phyloP scores from a whole-genome alignment of 164 flowering plant genomes.

The Macadamia integrifolia region DNA sequence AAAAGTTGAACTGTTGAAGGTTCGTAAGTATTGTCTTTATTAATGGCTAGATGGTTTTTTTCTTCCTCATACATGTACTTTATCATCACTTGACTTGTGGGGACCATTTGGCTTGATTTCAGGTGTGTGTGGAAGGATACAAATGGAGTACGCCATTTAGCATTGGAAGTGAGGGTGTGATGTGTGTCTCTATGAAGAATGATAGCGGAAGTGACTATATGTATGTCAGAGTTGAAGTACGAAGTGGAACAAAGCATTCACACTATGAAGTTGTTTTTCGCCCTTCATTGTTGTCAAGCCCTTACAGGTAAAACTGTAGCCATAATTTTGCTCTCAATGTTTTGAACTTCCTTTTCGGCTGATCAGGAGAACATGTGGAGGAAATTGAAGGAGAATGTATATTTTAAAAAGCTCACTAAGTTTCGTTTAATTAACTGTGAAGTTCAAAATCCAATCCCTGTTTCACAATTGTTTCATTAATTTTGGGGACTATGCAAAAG shows the following conservation, averaged over 20 bases:
- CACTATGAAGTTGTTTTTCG: slow-evolving; percentile 88
- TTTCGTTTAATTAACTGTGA: no score
- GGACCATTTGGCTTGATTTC: slow-evolving; percentile 8
- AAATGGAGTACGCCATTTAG: slow-evolving; percentile 90
- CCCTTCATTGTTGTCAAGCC: slow-evolving; percentile 64
- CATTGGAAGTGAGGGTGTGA: slow-evolving; percentile 67
- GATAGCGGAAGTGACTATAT: slow-evolving; percentile 32
- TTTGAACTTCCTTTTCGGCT: background rate
- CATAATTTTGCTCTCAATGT: background rate
- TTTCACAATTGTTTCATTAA: background rate
- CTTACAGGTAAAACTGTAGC: slow-evolving; percentile 62
- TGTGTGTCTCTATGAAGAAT: slow-evolving; percentile 56
- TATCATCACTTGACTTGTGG: background rate
- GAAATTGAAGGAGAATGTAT: background rate
- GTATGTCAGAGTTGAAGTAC: slow-evolving; percentile 58
- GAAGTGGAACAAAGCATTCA: slow-evolving; percentile 76
- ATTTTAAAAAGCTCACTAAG: no score
- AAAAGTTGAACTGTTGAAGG: slow-evolving; percentile 76
- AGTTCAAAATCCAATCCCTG: no score
- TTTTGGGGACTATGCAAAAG: background rate
- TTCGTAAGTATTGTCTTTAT: slow-evolving; percentile 15
- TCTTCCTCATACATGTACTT: background rate
- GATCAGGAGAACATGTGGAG: no score
- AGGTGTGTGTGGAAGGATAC: slow-evolving; percentile 78
- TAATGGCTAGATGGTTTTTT: background rate